phyloP scores from a whole-genome alignment of 345 rosid genomes.

The Bruguiera parviflora region DNA sequence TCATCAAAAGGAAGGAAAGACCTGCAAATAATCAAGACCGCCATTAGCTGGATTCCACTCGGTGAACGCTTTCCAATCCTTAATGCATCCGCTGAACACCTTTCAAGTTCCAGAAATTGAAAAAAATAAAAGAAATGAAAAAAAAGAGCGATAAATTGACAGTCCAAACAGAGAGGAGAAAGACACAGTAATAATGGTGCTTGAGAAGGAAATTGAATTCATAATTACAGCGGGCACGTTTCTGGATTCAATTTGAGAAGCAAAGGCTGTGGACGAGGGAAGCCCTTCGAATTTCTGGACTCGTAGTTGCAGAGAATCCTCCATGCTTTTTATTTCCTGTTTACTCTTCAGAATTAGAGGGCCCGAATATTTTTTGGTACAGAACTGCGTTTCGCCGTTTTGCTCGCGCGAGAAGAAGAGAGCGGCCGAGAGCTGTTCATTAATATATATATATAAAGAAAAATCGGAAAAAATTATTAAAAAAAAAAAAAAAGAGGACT shows the following conservation, averaged over 20 bases:
- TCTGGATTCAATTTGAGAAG: slow-evolving; percentile 52
- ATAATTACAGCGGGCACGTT: slow-evolving; percentile 64
- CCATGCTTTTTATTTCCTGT: slow-evolving; percentile 13
- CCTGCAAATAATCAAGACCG: slow-evolving; percentile 84
- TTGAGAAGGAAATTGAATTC: background rate
- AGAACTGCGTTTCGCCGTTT: too few relatives aligned
- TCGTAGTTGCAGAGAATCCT: slow-evolving; percentile 21
- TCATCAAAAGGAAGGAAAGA: slow-evolving; percentile 7
- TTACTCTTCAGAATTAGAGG: background rate
- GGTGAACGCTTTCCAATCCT: slow-evolving; percentile 59
- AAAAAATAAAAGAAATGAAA: slow-evolving; percentile 1
- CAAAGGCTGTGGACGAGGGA: slow-evolving; percentile 52
- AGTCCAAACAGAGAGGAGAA: background rate
- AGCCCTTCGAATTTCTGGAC: slow-evolving; percentile 44
- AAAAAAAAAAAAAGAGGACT: too few relatives aligned
- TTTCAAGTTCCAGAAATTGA: slow-evolving; percentile 6
- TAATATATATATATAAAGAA: too few relatives aligned
- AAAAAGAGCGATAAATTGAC: background rate
- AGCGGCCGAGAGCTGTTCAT: too few relatives aligned
- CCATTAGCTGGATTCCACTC: slow-evolving; percentile 65
- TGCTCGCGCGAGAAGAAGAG: too few relatives aligned
- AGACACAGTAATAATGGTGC: background rate
- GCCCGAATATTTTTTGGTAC: background rate
- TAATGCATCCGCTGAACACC: slow-evolving; percentile 59
- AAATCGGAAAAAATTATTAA: too few relatives aligned